Base-by-base conservation (phyloP, 257 asterid species). In the Penstemon newberryi region DNA sequence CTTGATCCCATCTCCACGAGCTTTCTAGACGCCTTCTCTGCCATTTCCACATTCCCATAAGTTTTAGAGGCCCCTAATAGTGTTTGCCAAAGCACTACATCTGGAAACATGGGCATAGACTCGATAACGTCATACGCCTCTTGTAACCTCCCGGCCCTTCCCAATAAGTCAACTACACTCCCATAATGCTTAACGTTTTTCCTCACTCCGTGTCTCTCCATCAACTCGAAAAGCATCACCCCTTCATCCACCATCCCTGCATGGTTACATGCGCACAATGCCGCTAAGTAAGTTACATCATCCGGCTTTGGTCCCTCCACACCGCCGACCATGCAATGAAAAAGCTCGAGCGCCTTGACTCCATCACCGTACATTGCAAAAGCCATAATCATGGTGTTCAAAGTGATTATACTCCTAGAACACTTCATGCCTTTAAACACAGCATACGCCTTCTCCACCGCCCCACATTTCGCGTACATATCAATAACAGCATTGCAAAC, bases 331-430 rank as follows among this genome's bases (percentile, higher is more conserved):
- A 89, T 83, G 15, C n/a, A 55, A 6, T 71, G 54, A 9, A 83
- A 87, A 36, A 89, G 82, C 52, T 89, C 79, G 4, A 94, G 58
- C 0, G 97, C 97, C 78, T 80, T 84, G 33, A 15, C 63, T 45
- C 97, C 99, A 52, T 91, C 81, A 0, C 97, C 99, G 38, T 91
- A 89, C 85, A 91, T 79, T 10, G 95, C 97, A 4, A 87, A 82
- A 0, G 87, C 97, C 96, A 91, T 91, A 55, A 94, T 87, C 95
- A 94, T 88, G 1, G 99, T 85, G 69, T 91, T 94, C 99, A 97
- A 94, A 3, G 96, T 91, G 73, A 94, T 78, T 19, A 79, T 19
- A 45, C 70, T 83, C 75, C 76, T 78, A 4, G 40, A 15, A 73
- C 94, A 88, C 58, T 59, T 78, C 96, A 91, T 84, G 15, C 56